Evolutionary conservation across 140 eudicot genomes (phyloP), one percentile per base, ranked within the genome.

Genomic region (Stevia rebaudiana): DNA sequence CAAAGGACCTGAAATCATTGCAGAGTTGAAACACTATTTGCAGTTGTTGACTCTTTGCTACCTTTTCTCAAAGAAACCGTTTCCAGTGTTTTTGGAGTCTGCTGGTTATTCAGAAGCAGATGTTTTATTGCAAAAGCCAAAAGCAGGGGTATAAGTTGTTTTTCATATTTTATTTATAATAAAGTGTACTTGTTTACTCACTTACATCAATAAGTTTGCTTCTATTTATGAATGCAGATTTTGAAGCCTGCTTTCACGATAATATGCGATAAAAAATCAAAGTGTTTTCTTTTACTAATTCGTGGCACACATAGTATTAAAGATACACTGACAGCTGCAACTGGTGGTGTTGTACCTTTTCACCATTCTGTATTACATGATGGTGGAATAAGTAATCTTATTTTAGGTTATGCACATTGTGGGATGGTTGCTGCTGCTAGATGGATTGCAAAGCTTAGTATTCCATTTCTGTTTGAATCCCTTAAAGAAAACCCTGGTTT

Each of bases 351-450:
- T 61, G 98, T 92, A 61, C 98, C 98, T 63, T 92, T 92, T 81
- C 98, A 92, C 77, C 98, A 92, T 85, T 92, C 96, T 8, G 88
- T 88, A 67, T 63, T 92, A 77, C 78, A 88, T 81, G 95, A 88
- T 75, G 98, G 98, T 43, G 98, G 98, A 16, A 70, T 92, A 50
- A 81, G 95, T 70, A 88, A 92, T 85, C 73, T 92, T 55, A 84
- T 92, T 60, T 80, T 92, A 75, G 98, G 98, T 70, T 92, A 92
- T 74, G 98, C 98, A 17, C 98, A 92, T 69, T 92, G 98, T 76
- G 98, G 98, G 57, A 92, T 92, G 98, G 98, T 92, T 62, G 98
- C 98, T 73, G 95, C 96, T 55, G 98, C 98, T 54, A 84, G 98
- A 28, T 92, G 98, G 98, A 92, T 92, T 74, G 96, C 98, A 50